Conservation (phyloP, 1,139 yeast species). For the Geotrichum klebahnii region DNA sequence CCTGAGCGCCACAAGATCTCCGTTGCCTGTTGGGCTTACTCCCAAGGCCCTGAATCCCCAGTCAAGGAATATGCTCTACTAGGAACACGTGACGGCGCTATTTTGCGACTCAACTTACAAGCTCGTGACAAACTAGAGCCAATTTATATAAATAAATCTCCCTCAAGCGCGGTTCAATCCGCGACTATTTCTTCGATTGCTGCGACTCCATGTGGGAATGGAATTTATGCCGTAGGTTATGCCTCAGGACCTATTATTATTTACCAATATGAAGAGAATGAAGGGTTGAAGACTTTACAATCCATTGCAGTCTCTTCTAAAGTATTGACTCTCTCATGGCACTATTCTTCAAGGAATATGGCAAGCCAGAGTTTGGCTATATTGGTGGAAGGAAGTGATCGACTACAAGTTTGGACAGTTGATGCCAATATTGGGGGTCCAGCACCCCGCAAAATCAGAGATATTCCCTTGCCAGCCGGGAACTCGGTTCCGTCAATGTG, state of each 20-base stretch:
- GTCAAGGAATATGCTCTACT: conserved; percentile 17
- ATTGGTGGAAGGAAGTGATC: conserved; percentile 18
- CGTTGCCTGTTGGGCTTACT: conserved; percentile 20
- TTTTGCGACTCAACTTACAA: conserved; percentile 14
- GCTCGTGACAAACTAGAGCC: neutral
- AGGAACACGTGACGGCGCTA: conserved; percentile 22
- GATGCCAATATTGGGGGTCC: conserved; percentile 10
- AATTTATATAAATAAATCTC: conserved; percentile 2
- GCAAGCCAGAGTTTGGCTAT: conserved; percentile 20
- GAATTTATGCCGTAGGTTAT: conserved; percentile 21
- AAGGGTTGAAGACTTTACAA: conserved; percentile 10
- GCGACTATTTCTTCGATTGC: conserved; percentile 21
- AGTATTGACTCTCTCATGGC: conserved; percentile 21
- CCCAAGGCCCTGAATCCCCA: conserved; percentile 1
- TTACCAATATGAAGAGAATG: conserved; percentile 9
- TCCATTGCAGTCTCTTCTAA: conserved; percentile 15
- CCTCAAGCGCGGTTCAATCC: conserved; percentile 4
- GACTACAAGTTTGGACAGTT: conserved; percentile 20
- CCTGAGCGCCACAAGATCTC: conserved; percentile 17
- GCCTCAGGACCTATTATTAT: conserved; percentile 20
- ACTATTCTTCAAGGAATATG: conserved; percentile 19
- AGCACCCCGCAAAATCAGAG: conserved; percentile 20
- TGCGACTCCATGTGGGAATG: conserved; percentile 22
- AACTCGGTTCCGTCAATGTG: conserved; percentile 17
- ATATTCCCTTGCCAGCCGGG: conserved; percentile 17